These are phyloP conservation scores for Apiospora kogelbergensis DNA, from an alignment of 2,329 filamentous ascomycete species.

Conservation along the genomic window DNA sequence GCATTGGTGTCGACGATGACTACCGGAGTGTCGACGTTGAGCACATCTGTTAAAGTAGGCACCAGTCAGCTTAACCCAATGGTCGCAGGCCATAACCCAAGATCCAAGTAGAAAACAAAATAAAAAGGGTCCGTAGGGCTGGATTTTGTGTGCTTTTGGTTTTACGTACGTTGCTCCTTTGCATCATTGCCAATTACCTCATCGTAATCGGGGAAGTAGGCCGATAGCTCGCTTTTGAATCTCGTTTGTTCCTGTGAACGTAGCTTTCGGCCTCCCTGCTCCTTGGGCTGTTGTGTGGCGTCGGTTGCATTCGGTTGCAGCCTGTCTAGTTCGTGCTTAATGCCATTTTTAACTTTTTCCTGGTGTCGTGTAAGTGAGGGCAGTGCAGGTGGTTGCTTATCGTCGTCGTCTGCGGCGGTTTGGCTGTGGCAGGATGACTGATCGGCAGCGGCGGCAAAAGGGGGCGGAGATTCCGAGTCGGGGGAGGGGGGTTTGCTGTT, in stretches of 20 bases:
- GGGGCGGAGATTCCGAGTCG: constrained; percentile 25
- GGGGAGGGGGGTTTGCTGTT: constrained; percentile 13
- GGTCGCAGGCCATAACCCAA: constrained; percentile 12
- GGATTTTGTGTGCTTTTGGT: neutral
- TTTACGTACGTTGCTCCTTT: constrained; percentile 69
- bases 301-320: constrained; percentile 50
- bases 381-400: constrained; percentile 24
- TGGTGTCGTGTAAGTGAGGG: constrained; percentile 48
- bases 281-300: constrained; percentile 41
- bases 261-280: constrained; percentile 72
- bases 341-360: constrained; percentile 60
- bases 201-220: constrained; percentile 93
- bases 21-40: constrained; percentile 73
- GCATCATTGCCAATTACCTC: constrained; percentile 86
- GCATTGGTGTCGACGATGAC: constrained; percentile 61
- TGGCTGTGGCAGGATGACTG: constrained; percentile 14
- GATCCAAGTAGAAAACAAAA: neutral
- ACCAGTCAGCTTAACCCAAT: constrained; percentile 11
- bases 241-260: constrained; percentile 82
- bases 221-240: constrained; percentile 87
- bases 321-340: constrained; percentile 59
- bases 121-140: neutral
- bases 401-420: constrained; percentile 12
- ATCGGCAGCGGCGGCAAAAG: constrained; percentile 20
- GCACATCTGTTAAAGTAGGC: constrained; percentile 56